Evolutionary conservation across 768 basidiomycete genomes (phyloP), one percentile per base, ranked within the genome.

Genomic region (Rhodotorula sphaerocarpa): DNA sequence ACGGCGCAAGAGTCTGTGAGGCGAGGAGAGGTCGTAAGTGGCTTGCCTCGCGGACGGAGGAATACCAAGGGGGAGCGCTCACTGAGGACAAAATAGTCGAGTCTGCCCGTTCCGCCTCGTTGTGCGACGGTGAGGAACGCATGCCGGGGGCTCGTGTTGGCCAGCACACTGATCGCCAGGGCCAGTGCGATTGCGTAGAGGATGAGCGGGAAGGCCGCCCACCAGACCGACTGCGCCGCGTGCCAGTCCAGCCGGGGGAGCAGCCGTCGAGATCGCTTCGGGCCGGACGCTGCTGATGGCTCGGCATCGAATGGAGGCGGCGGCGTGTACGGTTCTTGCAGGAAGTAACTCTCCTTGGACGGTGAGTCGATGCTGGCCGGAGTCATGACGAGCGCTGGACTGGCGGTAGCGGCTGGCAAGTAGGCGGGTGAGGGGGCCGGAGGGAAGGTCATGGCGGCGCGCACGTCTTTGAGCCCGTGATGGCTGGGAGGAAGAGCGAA

Each of bases 21-120:
- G 30, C 21, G 33, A 33, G 28, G 41, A 23, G 43, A 21, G 39
- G 31, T 44, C 9, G 18, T 23, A 16, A 50, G 31, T 33, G 18
- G 5, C 31, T 27, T 20, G 23, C 1, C 1, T 28, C 28, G 33
- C 14, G 6, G 23, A n/a, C n/a, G 21, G 33, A 21, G 28, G 18
- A 27, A 11, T 15, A 18, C 5, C 25, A 14, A 7, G 20, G 44
- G 7, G 34, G 21, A 31, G 11, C 5, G 11, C 66, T 56, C 23
- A 68, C 66, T 50, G 7, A 64, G 39, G 58, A 63, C 47, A 41
- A 21, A 50, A 44, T 51, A 63, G 20, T 68, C 59, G 3, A 63
- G 46, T 20, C 46, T 0, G 9, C 59, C 66, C 1, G 59, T 68
- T 11, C 66, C 66, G 20, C 46, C 31, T 15, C 3, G 5, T 20